Conservation (phyloP, 768 basidiomycete species). For the Naganishia vaughanmartiniae region DNA sequence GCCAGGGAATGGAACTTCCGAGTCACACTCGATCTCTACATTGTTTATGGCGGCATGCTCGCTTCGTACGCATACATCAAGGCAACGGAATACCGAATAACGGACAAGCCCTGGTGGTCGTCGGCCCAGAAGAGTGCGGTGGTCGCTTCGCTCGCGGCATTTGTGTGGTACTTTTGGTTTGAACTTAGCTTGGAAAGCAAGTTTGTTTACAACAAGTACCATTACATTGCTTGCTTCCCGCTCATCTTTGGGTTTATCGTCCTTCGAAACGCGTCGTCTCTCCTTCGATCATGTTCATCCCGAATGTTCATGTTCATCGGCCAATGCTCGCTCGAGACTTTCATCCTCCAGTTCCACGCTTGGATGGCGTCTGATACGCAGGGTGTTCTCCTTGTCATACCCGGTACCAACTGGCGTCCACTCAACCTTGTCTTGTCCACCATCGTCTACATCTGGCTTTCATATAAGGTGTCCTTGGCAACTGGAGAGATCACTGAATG, state of each 20-base stretch:
- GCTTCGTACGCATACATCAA: constrained; percentile 71
- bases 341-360: constrained; percentile 80
- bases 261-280: constrained; percentile 71
- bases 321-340: constrained; percentile 83
- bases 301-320: constrained; percentile 76
- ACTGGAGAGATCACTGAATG: constrained; percentile 67
- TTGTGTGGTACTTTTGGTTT: constrained; percentile 79
- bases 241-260: constrained; percentile 73
- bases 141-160: constrained; percentile 58
- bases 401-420: constrained; percentile 69
- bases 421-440: constrained; percentile 75
- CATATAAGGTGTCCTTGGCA: constrained; percentile 71
- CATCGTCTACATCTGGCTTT: constrained; percentile 75
- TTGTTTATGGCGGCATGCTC: constrained; percentile 84
- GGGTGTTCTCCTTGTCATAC: constrained; percentile 73
- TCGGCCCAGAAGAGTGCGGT: constrained; percentile 57
- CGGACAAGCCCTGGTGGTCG: constrained; percentile 69
- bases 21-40: constrained; percentile 81
- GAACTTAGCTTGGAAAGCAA: constrained; percentile 74
- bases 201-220: constrained; percentile 80
- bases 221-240: constrained; percentile 75
- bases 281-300: constrained; percentile 69
- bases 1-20: constrained; percentile 85
- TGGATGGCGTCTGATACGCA: constrained; percentile 83
- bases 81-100: constrained; percentile 67